Base-by-base conservation (phyloP, 208 protist species). In the Leishmania martiniquensis region DNA sequence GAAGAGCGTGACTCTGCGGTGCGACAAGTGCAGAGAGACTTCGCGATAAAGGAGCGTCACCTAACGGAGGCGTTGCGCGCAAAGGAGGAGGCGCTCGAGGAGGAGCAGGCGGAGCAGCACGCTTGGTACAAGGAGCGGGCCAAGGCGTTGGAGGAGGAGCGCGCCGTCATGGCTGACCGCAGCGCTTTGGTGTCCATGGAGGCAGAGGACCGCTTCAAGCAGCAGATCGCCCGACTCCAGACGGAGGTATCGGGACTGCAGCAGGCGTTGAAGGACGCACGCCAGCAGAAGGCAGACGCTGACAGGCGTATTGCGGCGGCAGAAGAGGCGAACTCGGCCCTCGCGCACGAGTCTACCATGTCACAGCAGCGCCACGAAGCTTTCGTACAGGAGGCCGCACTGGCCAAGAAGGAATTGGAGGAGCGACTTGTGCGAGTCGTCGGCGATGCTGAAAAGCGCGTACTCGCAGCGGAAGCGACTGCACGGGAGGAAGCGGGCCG, bases 21-120 rank as follows among this genome's bases (percentile, higher is more conserved):
- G 47, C 77, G 76, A 42, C 83, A 84, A 45, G 49, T 90, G 39
- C 86, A 89, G 60, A 81, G 78, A 60, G 84, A 91, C 51, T 89
- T 85, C 76, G 66, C 85, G 29, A 68, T 89, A 9, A 90, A 91
- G 70, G 88, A 97, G 77, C 82, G 82, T 7, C 83, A 88, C 51
- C 81, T 93, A 13, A 72, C 83, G 9, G 86, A 89, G 32, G 70
- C 74, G 22, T 10, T 92, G 42, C 74, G 76, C 29, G 77, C 71
- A 39, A 82, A 82, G 70, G 88, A 90, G 76, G 77, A 82, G 13
- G 85, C 79, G n/a, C 80, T 94, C 49, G 87, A 93, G 75, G 47
- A 82, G 75, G 89, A 94, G 85, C 83, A 85, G 65, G 74, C 91
- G 72, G 77, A 83, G 60, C 75, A 90, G 39, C 93, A 97, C 84